phyloP scores from a whole-genome alignment of 805 yeast species.

The Candida pseudofarinosa region DNA sequence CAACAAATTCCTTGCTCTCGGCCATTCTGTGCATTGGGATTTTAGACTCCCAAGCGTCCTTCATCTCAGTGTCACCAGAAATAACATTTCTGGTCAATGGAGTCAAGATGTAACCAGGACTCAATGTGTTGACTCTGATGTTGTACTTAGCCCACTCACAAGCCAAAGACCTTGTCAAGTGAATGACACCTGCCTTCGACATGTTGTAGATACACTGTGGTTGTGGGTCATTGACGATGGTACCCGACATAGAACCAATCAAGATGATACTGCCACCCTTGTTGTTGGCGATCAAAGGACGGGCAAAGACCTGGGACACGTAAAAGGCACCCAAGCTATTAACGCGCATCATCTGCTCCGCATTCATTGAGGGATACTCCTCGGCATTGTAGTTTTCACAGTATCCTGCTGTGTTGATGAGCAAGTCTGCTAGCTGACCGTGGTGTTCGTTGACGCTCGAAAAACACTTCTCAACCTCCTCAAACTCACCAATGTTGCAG shows the following conservation, averaged over 20 bases:
- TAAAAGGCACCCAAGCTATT: constrained; percentile 72
- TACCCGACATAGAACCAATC: constrained; percentile 78
- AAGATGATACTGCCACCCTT: constrained; percentile 59
- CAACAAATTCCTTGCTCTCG: constrained; percentile 78
- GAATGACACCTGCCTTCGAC: constrained; percentile 85
- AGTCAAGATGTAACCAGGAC: constrained; percentile 79
- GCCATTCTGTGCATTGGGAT: constrained; percentile 82
- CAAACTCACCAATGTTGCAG: constrained; percentile 68
- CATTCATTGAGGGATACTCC: constrained; percentile 68
- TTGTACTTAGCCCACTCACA: constrained; percentile 78
- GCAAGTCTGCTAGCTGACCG: constrained; percentile 56
- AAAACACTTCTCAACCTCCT: constrained; percentile 53
- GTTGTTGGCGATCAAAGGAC: constrained; percentile 55
- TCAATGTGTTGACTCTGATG: constrained; percentile 71
- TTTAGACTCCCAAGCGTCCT: constrained; percentile 67
- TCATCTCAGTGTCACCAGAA: constrained; percentile 56
- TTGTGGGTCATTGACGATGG: constrained; percentile 74
- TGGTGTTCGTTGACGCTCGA: constrained; percentile 52
- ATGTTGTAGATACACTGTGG: constrained; percentile 78
- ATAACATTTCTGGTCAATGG: constrained; percentile 73
- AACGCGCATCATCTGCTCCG: constrained; percentile 65
- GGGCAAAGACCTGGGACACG: constrained; percentile 71
- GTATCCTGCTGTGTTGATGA: constrained; percentile 81
- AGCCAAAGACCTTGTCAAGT: constrained; percentile 70
- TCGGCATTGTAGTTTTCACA: constrained; percentile 77